Evolutionary conservation across 495 filamentous ascomycete genomes (phyloP).

Genomic region (Talaromyces wortmannii): DNA sequence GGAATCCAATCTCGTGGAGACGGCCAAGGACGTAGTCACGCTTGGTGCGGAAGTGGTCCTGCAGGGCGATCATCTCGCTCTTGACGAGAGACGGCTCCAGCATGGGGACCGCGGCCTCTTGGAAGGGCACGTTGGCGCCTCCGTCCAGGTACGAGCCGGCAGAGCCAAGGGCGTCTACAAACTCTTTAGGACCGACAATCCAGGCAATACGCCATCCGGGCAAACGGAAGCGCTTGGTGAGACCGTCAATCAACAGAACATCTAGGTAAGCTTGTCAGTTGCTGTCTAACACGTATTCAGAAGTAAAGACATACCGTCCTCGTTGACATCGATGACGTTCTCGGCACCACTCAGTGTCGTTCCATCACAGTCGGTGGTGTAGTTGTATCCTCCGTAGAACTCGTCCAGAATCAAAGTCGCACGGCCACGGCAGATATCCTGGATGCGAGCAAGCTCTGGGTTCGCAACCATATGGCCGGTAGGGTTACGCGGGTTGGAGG

Average conservation of each 20-base stretch:
- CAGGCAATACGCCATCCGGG: constrained; percentile 96
- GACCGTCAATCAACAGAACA: constrained; percentile 89
- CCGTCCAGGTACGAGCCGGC: constrained; percentile 96
- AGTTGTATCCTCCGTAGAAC: constrained; percentile 96
- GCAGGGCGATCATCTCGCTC: constrained; percentile 84
- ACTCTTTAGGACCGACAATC: constrained; percentile 94
- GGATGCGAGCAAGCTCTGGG: constrained; percentile 76
- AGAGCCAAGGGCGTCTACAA: constrained; percentile 87
- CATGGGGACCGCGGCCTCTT: constrained; percentile 89
- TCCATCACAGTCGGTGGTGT: constrained; percentile 85
- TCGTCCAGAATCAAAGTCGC: constrained; percentile 92
- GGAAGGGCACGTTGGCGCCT: constrained; percentile 90
- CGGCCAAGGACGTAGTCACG: constrained; percentile 80
- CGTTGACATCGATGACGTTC: constrained; percentile 66
- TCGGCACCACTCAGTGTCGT: constrained; percentile 79
- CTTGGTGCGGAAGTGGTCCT: constrained; percentile 82
- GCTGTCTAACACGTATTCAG: not conserved
- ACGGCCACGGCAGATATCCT: constrained; percentile 84
- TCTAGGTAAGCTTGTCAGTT: constrained; percentile 43
- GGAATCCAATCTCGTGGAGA: constrained; percentile 78
- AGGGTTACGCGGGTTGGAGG: constrained; percentile 94
- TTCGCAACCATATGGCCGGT: constrained; percentile 81
- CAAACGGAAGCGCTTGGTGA: constrained; percentile 94
- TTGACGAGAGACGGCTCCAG: constrained; percentile 74
- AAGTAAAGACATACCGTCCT: constrained; percentile 41